These are phyloP conservation scores for Sanghuangporus baumii DNA, from an alignment of 1,284 basidiomycete genomes.

Conservation along the genomic window DNA sequence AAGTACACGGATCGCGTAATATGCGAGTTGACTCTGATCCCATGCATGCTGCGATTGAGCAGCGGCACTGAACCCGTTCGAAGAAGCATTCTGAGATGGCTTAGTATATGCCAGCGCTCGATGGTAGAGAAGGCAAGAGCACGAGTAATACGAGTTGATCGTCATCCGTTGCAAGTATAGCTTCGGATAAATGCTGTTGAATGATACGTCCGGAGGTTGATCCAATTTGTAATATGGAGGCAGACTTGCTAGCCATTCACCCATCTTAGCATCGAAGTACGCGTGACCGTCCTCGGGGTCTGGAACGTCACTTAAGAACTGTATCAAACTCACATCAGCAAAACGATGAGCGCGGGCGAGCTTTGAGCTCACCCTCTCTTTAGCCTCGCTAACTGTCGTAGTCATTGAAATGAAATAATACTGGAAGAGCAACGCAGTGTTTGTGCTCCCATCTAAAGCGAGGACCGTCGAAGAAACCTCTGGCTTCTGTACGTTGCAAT, in stretches of 20 bases:
- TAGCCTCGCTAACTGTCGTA: slow-evolving; percentile 35
- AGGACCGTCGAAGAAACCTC: slow-evolving; percentile 28
- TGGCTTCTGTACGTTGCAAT: slow-evolving; percentile 18
- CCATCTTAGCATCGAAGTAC: background rate
- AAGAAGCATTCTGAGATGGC: slow-evolving; percentile 17
- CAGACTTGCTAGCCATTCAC: slow-evolving; percentile 2
- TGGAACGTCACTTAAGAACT: slow-evolving; percentile 2
- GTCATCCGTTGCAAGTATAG: slow-evolving; percentile 15
- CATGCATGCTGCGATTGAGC: background rate
- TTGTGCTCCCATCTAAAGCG: slow-evolving; percentile 16
- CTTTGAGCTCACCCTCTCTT: slow-evolving; percentile 31
- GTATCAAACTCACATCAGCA: background rate
- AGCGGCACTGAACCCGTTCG: background rate
- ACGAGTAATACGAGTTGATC: slow-evolving; percentile 4
- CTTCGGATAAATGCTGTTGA: slow-evolving; percentile 15
- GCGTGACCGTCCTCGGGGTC: slow-evolving; percentile 2
- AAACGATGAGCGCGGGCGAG: slow-evolving; percentile 22
- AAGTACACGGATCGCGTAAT: slow-evolving; percentile 18
- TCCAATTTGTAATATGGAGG: slow-evolving; percentile 19
- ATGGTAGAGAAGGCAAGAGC: slow-evolving; percentile 2
- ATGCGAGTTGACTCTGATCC: slow-evolving; percentile 10
- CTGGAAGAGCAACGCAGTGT: slow-evolving; percentile 34
- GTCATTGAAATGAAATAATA: slow-evolving; percentile 33
- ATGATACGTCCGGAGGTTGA: slow-evolving; percentile 13
- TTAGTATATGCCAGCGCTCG: slow-evolving; percentile 2